phyloP scores from a whole-genome alignment of 306 rosid species.

The Fagus crenata region DNA sequence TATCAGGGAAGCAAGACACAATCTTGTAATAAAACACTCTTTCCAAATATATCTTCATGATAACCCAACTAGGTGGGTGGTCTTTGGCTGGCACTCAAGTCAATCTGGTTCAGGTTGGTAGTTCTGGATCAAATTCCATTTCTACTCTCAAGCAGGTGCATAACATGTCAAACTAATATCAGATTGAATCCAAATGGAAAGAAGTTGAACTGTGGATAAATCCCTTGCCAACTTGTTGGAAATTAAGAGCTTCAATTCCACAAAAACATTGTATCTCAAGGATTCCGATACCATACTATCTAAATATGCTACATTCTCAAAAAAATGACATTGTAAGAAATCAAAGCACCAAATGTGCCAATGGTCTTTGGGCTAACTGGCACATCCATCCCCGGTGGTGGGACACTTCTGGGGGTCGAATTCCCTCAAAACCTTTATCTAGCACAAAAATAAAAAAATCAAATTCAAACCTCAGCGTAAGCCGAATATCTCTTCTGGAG shows the following conservation, averaged over 20 bases:
- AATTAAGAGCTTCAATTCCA: background rate
- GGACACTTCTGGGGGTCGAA: too few relatives aligned
- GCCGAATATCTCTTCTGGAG: constrained; percentile 91
- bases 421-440: too few relatives aligned
- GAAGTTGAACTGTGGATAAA: background rate
- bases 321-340: background rate
- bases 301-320: background rate
- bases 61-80: background rate
- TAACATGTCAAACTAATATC: background rate
- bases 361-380: too few relatives aligned
- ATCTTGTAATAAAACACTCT: background rate
- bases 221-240: background rate
- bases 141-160: background rate
- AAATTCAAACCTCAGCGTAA: constrained; percentile 53
- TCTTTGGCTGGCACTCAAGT: too few relatives aligned
- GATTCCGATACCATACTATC: background rate
- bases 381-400: too few relatives aligned
- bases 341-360: background rate
- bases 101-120: too few relatives aligned
- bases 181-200: background rate
- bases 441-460: background rate
- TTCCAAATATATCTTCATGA: background rate
- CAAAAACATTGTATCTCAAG: background rate
- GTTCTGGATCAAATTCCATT: background rate
- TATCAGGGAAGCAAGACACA: background rate